Conservation (phyloP, 176 grass and related monocot genomes). For the Pharus latifolius region DNA sequence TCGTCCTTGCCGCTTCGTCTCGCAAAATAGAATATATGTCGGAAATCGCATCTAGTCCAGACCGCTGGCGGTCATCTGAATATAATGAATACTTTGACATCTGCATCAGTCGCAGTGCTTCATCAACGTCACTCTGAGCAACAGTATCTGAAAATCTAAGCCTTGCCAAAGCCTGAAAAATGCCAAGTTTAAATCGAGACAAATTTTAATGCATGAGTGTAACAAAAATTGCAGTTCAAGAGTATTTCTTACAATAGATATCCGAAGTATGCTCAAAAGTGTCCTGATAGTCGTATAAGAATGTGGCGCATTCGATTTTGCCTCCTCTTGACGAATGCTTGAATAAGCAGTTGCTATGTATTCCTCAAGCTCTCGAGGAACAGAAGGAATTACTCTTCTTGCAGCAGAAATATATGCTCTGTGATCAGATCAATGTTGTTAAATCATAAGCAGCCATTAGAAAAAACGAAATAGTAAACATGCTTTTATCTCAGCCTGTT, state of each 20-base stretch:
- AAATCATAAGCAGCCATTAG: constrained; percentile 6
- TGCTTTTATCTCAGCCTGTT: background rate
- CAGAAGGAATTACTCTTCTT: constrained; percentile 68
- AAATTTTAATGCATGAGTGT: background rate
- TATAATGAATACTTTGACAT: constrained; percentile 97
- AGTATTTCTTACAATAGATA: constrained; percentile 91
- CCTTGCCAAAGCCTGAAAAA: constrained; percentile 82
- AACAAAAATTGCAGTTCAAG: background rate
- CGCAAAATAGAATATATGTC: constrained; percentile 96
- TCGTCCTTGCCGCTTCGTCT: constrained; percentile 80
- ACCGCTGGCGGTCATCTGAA: constrained; percentile 81
- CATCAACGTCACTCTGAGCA: constrained; percentile 86
- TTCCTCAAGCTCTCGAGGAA: constrained; percentile 87
- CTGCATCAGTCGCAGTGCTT: constrained; percentile 91
- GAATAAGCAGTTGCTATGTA: constrained; percentile 97
- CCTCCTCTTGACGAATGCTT: constrained; percentile 97
- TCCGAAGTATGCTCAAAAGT: constrained; percentile 91
- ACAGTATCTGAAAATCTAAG: constrained; percentile 86
- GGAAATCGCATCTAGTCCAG: constrained; percentile 92
- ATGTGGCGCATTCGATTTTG: constrained; percentile 97
- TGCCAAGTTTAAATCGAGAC: background rate
- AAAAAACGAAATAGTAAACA: background rate
- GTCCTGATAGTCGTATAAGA: constrained; percentile 97
- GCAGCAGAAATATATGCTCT: constrained; percentile 98
- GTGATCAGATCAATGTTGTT: constrained; percentile 20